A percentile compares a stretch with the other conserved stretches of the same genome.
These are phyloP conservation scores for Pseudogymnoascus verrucosus DNA, from an alignment of 2,329 filamentous ascomycete genomes.

Conservation along the genomic window DNA sequence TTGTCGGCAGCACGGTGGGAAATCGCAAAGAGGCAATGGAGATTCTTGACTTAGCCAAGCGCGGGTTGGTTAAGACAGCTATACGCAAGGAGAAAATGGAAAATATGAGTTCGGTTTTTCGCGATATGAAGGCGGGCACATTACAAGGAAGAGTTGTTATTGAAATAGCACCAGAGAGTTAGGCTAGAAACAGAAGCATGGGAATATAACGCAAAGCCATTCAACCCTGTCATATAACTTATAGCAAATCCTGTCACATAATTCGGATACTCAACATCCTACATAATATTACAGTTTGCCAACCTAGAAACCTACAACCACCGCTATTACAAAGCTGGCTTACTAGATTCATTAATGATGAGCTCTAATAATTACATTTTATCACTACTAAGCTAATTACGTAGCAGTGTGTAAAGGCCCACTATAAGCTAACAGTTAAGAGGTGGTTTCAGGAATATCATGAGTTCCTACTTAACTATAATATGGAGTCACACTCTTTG, in stretches of 20 bases:
- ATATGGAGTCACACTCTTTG: no score
- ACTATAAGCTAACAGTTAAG: no score
- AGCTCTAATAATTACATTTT: no score
- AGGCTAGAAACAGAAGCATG: background rate
- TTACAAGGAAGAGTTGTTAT: constrained; percentile 41
- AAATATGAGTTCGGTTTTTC: constrained; percentile 36
- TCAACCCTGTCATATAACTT: background rate
- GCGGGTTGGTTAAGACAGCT: constrained; percentile 39
- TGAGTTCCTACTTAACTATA: no score
- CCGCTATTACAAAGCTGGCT: no score
- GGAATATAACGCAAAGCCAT: background rate
- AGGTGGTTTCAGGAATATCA: no score
- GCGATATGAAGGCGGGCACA: constrained; percentile 36
- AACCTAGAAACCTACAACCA: no score
- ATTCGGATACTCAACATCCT: background rate
- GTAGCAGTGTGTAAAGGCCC: no score
- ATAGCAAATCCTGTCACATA: background rate
- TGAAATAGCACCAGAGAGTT: constrained; percentile 21
- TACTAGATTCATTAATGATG: no score
- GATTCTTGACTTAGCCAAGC: constrained; percentile 38
- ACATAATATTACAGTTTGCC: background rate
- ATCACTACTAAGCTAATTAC: no score
- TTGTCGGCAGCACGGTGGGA: constrained; percentile 43
- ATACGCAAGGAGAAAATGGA: constrained; percentile 40
- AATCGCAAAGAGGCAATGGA: constrained; percentile 43